A percentile compares a stretch with the other conserved stretches of the same genome.
These are phyloP conservation scores for Penicillium sp. DNA, from an alignment of 2,329 filamentous ascomycete genomes.

Conservation along the genomic window DNA sequence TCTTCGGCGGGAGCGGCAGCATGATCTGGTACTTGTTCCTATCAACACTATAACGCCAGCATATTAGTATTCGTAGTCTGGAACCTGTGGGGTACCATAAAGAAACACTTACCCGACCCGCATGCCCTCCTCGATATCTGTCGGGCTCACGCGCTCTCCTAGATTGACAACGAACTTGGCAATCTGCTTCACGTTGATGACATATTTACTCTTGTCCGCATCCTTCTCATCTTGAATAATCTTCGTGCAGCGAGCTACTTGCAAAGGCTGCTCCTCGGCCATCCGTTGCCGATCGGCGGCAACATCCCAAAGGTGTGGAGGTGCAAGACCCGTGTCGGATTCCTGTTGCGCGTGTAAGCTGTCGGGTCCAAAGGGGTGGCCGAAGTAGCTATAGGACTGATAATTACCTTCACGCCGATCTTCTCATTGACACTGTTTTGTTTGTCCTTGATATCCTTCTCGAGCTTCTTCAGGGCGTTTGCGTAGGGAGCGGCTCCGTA, in stretches of 20 bases:
- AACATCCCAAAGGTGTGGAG: slow-evolving; percentile 98
- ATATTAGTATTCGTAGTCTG: slow-evolving; percentile 6
- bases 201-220: slow-evolving; percentile 98
- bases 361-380: slow-evolving; percentile 14
- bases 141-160: slow-evolving; percentile 93
- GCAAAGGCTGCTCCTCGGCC: slow-evolving; percentile 95
- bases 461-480: slow-evolving; percentile 90
- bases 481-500: slow-evolving; percentile 97
- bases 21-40: slow-evolving; percentile 99
- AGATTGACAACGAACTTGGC: slow-evolving; percentile 99
- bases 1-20: slow-evolving; percentile 93
- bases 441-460: slow-evolving; percentile 99
- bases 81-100: not conserved
- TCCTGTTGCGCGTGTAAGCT: slow-evolving; percentile 62
- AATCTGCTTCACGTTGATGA: slow-evolving; percentile 99
- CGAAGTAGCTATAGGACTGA: slow-evolving; percentile 3
- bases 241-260: slow-evolving; percentile 98
- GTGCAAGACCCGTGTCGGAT: slow-evolving; percentile 96
- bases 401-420: slow-evolving; percentile 67
- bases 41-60: slow-evolving; percentile 68
- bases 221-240: slow-evolving; percentile 98
- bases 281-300: slow-evolving; percentile 97
- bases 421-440: slow-evolving; percentile 98
- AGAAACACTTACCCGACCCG: slow-evolving; percentile 71
- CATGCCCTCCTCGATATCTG: slow-evolving; percentile 99